phyloP scores from a whole-genome alignment of 106 monocot genomes.

The Phalaenopsis aphrodite region DNA sequence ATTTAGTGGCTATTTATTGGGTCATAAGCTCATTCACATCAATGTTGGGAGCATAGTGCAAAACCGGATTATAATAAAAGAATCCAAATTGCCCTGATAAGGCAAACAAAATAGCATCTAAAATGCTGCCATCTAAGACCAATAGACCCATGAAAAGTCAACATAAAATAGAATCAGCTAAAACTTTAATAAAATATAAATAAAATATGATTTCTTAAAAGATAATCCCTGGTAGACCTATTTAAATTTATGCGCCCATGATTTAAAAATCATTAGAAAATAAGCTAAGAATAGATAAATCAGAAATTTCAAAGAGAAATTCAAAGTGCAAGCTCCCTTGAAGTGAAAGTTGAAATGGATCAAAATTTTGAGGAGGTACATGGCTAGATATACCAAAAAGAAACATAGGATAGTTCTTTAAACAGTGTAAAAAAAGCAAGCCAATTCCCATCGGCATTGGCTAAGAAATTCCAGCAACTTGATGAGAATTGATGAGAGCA shows the following conservation, averaged over 20 bases:
- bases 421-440: neutral
- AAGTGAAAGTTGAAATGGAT: neutral
- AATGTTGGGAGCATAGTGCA: neutral
- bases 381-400: neutral
- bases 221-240: neutral
- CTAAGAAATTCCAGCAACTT: neutral
- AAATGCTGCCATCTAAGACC: neutral
- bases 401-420: neutral
- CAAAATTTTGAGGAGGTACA: neutral
- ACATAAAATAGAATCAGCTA: neutral
- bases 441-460: neutral
- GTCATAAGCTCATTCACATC: neutral
- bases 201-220: neutral
- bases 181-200: neutral
- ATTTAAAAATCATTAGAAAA: neutral
- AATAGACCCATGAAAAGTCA: neutral
- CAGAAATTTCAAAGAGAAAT: neutral
- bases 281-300: slow-evolving; percentile 1
- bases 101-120: neutral
- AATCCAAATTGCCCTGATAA: neutral
- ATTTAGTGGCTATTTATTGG: neutral
- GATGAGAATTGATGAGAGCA: neutral
- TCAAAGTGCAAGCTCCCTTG: too few species aligned
- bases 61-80: neutral
- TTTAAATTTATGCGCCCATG: neutral